Evolutionary conservation across 768 basidiomycete species (phyloP).

Genomic region (Lentinula sp.): DNA sequence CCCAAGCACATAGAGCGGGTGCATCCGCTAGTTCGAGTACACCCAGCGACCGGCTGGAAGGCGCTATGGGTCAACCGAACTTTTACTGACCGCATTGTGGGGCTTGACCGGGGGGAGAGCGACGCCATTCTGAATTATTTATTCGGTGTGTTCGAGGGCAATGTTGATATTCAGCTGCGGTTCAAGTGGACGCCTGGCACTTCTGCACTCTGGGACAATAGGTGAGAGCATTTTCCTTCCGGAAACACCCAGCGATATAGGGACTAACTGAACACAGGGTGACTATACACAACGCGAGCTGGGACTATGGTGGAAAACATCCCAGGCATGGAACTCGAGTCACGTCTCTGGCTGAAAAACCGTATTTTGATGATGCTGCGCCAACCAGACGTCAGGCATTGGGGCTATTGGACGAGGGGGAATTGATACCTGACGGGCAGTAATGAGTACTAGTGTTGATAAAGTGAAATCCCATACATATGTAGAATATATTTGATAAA

Average conservation of each 20-base stretch:
- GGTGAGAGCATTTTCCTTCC: not conserved
- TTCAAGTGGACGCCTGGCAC: conserved; percentile 25
- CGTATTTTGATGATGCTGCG: conserved; percentile 22
- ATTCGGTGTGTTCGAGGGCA: conserved; percentile 27
- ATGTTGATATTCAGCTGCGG: conserved; percentile 24
- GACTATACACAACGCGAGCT: conserved; percentile 22
- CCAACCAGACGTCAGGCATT: conserved; percentile 16
- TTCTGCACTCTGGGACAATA: conserved; percentile 29
- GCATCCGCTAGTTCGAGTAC: conserved; percentile 29
- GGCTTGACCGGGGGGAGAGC: conserved; percentile 26
- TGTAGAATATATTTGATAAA: too few relatives aligned
- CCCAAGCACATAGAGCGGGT: conserved; percentile 24
- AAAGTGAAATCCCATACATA: too few relatives aligned
- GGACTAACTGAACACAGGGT: conserved; percentile 14
- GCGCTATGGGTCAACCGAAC: conserved; percentile 27
- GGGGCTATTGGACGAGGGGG: conserved; percentile 5
- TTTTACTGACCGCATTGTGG: conserved; percentile 29
- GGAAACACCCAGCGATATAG: not conserved
- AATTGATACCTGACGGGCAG: not conserved
- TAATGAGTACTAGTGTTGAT: too few relatives aligned
- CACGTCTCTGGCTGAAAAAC: conserved; percentile 29
- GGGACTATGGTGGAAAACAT: conserved; percentile 19
- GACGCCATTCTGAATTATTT: conserved; percentile 28
- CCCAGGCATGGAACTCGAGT: conserved; percentile 25
- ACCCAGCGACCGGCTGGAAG: conserved; percentile 33